These are phyloP conservation scores for Mycosarcoma mackinlayi DNA, from an alignment of 1,284 basidiomycete genomes.

Conservation along the genomic window DNA sequence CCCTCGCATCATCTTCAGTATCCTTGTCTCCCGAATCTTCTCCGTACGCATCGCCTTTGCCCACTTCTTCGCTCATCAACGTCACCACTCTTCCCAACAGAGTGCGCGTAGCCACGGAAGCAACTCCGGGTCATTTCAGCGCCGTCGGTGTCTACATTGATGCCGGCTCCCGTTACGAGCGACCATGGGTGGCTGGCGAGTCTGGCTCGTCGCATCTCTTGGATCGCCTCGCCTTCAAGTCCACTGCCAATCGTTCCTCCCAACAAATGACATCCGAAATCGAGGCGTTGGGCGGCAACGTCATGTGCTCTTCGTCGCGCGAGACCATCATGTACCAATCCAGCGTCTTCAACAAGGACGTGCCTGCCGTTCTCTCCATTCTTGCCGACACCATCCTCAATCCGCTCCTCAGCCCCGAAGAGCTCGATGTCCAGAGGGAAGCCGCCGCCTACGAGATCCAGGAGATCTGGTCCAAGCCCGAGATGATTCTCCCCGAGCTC, in stretches of 20 bases:
- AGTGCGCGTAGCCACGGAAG: conserved; percentile 89
- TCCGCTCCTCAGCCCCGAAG: conserved; percentile 80
- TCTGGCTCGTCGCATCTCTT: conserved; percentile 90
- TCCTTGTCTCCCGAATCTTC: conserved; percentile 20
- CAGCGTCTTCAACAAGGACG: conserved; percentile 87
- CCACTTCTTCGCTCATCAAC: conserved; percentile 48
- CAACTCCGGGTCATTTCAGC: conserved; percentile 91
- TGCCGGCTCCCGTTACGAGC: conserved; percentile 92
- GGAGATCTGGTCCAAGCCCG: conserved; percentile 88
- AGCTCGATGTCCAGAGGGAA: conserved; percentile 84
- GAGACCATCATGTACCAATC: conserved; percentile 99
- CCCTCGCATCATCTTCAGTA: conserved; percentile 8
- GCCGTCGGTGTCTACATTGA: conserved; percentile 93
- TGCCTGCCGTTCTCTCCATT: conserved; percentile 83
- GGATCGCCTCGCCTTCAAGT: conserved; percentile 95
- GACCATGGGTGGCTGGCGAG: conserved; percentile 72
- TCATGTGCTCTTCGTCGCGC: conserved; percentile 88
- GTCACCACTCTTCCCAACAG: conserved; percentile 90
- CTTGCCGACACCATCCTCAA: conserved; percentile 91
- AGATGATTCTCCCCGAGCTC: conserved; percentile 93
- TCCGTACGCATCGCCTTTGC: conserved; percentile 36
- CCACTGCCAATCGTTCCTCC: conserved; percentile 71
- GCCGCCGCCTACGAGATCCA: conserved; percentile 92
- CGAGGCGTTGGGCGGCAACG: conserved; percentile 88
- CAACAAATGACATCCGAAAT: conserved; percentile 85